Conservation (phyloP, 129 eudicot species). For the Chrysanthemum makinoi region DNA sequence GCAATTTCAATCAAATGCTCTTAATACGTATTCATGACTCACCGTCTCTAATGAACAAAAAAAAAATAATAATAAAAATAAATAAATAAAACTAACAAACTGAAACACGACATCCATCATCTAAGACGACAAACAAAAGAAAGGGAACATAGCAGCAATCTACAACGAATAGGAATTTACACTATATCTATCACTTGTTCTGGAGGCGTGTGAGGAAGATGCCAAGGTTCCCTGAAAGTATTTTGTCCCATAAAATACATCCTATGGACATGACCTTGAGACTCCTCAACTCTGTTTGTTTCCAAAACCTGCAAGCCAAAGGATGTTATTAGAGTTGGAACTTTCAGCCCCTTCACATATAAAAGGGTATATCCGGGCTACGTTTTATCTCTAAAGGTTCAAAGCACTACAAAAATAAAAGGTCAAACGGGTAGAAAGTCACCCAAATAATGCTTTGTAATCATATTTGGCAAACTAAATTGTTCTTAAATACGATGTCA, state of each 20-base stretch:
- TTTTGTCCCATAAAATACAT: conserved; percentile 95
- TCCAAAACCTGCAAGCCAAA: conserved; percentile 72
- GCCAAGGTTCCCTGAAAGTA: conserved; percentile 94
- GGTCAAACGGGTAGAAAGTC: background rate
- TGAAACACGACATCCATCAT: background rate
- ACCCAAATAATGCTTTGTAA: background rate
- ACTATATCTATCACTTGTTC: conserved; percentile 84
- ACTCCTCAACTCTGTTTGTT: conserved; percentile 93
- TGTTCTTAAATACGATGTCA: background rate
- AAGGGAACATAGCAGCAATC: conserved; percentile 8
- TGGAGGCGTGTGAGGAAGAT: conserved; percentile 93
- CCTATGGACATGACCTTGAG: conserved; percentile 91
- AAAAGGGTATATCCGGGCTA: background rate
- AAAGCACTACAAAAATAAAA: background rate
- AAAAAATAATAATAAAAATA: background rate
- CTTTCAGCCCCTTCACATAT: background rate
- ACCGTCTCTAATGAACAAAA: background rate
- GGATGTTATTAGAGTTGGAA: background rate
- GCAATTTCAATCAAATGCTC: conserved; percentile 33
- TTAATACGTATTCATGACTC: background rate
- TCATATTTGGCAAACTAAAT: background rate
- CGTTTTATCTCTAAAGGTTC: background rate
- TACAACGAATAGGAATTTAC: conserved; percentile 39
- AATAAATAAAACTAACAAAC: background rate
- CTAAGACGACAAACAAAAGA: background rate